Evolutionary conservation across 75 land plant genomes (phyloP).

Genomic region (Selaginella tamariscina): DNA sequence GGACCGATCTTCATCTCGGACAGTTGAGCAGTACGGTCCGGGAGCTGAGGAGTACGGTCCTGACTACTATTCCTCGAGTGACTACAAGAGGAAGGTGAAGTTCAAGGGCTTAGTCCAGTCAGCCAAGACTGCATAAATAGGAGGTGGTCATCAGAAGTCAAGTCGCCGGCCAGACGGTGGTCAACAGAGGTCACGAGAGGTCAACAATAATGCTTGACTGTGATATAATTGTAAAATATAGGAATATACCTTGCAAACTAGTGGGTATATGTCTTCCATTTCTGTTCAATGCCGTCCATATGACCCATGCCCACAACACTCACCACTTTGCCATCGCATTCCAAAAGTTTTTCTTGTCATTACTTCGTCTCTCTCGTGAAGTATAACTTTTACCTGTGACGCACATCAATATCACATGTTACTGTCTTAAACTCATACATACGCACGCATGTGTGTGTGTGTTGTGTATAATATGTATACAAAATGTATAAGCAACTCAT

Average conservation of each 20-base stretch:
- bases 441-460: no score
- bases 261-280: conserved; percentile 17
- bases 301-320: conserved; percentile 40
- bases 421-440: no score
- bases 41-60: no score
- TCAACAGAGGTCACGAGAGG: no score
- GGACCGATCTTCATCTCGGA: no score
- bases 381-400: conserved; percentile 25
- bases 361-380: conserved; percentile 26
- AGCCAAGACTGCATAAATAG: neutral
- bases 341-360: conserved; percentile 22
- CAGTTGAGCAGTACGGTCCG: no score
- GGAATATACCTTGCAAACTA: neutral
- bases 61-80: neutral
- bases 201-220: neutral
- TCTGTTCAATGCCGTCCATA: conserved; percentile 35
- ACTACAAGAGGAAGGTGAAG: neutral
- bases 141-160: neutral
- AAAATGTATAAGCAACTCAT: no score
- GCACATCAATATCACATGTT: neutral
- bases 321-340: conserved; percentile 32
- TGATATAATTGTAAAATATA: neutral
- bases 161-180: neutral
- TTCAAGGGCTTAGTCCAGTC: neutral
- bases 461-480: no score